Evolutionary conservation across 352 stramenopile genomes (phyloP).

Genomic region (Phytophthora boehmeriae): DNA sequence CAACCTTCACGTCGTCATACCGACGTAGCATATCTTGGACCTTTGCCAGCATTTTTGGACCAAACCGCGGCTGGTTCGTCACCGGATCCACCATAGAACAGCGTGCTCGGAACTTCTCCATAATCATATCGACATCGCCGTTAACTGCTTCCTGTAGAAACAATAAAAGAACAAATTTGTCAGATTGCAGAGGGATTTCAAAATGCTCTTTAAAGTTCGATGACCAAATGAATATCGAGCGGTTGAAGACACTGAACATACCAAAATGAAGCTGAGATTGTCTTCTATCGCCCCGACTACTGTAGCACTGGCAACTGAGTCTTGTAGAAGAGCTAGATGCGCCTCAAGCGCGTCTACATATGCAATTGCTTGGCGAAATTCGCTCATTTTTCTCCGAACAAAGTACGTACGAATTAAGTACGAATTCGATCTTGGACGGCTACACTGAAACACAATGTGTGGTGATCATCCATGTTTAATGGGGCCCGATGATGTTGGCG

Average conservation of each 20-base stretch:
- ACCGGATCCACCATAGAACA: conserved; percentile 69
- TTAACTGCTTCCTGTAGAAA: conserved; percentile 29
- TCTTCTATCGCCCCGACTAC: conserved; percentile 11
- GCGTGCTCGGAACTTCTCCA: conserved; percentile 61
- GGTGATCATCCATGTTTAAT: too few relatives aligned
- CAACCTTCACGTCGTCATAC: conserved; percentile 50
- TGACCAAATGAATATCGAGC: conserved; percentile 10
- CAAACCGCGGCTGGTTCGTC: conserved; percentile 74
- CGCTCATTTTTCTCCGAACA: conserved; percentile 42
- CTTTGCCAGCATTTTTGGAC: conserved; percentile 75
- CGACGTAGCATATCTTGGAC: conserved; percentile 58
- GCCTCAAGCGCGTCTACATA: conserved; percentile 51
- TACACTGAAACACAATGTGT: too few relatives aligned
- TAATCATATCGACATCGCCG: conserved; percentile 38
- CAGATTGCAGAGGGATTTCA: neutral
- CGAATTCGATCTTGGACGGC: neutral
- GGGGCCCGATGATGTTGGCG: too few relatives aligned
- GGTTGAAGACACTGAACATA: conserved; percentile 8
- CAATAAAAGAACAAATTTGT: conserved; percentile 7
- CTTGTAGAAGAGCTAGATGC: conserved; percentile 38
- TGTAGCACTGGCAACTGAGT: neutral
- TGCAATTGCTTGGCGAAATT: conserved; percentile 51
- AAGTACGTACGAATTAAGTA: neutral
- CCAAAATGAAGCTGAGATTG: conserved; percentile 38
- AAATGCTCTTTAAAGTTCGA: neutral